These are phyloP conservation scores for Claviceps capensis DNA, from an alignment of 2,329 filamentous ascomycete genomes.

Conservation along the genomic window DNA sequence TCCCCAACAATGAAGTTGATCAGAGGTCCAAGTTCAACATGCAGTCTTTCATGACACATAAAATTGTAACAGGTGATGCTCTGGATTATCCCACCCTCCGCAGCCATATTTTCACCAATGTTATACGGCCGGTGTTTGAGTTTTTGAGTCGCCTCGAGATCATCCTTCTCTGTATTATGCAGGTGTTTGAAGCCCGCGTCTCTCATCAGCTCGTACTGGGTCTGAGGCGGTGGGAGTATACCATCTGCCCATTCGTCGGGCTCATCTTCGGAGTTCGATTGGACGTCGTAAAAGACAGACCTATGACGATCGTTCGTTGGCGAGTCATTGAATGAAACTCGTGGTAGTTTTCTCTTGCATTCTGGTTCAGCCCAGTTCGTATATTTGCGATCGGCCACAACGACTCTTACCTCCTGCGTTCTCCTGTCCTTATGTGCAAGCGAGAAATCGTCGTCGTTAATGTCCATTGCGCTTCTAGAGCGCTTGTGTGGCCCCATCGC, in stretches of 20 bases:
- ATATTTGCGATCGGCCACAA: neutral
- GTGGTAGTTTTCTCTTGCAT: conserved; percentile 12
- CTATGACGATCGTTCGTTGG: neutral
- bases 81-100: conserved; percentile 78
- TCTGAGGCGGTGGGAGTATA: conserved; percentile 27
- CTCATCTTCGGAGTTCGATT: conserved; percentile 3
- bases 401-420: neutral
- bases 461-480: conserved; percentile 18
- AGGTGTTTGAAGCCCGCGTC: conserved; percentile 47
- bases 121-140: conserved; percentile 35
- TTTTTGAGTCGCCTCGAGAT: conserved; percentile 50
- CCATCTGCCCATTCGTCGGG: neutral
- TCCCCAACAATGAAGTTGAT: conserved; percentile 98
- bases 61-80: conserved; percentile 82
- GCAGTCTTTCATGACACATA: conserved; percentile 82
- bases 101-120: conserved; percentile 55
- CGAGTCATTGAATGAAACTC: conserved; percentile 1
- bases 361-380: neutral
- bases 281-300: neutral
- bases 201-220: conserved; percentile 48
- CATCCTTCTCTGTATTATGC: conserved; percentile 41
- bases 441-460: neutral
- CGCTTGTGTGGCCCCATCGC: conserved; percentile 27
- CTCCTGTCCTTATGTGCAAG: neutral
- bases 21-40: conserved; percentile 75